Evolutionary conservation across 1,284 basidiomycete species (phyloP).

Genomic region (Thecaphora frezii): DNA sequence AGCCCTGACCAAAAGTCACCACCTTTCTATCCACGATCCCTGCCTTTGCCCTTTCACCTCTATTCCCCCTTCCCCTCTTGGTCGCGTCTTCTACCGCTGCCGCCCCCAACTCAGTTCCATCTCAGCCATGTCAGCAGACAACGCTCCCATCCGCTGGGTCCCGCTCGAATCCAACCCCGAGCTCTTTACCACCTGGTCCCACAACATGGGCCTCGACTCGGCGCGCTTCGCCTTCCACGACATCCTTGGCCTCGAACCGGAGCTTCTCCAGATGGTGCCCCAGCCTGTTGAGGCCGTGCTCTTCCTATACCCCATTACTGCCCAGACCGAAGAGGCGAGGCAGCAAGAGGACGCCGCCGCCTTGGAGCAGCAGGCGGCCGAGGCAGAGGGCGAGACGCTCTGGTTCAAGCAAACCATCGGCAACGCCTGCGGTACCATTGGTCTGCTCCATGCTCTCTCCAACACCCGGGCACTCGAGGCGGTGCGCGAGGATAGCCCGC

Average conservation of each 20-base stretch:
- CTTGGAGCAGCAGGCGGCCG: constrained; percentile 7
- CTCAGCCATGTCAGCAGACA: neutral
- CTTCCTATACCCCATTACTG: constrained; percentile 63
- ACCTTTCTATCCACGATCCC: too few species aligned
- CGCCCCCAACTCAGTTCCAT: too few species aligned
- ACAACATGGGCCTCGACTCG: constrained; percentile 48
- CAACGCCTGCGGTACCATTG: constrained; percentile 59
- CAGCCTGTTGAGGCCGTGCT: constrained; percentile 63
- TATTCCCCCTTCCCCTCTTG: too few species aligned
- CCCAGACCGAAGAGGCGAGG: constrained; percentile 32
- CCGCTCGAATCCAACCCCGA: constrained; percentile 59
- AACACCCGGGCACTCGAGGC: constrained; percentile 44
- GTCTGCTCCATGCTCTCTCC: constrained; percentile 54
- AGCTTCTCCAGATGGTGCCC: constrained; percentile 62
- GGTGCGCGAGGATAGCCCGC: constrained; percentile 32
- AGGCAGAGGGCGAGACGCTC: constrained; percentile 20
- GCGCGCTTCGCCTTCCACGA: constrained; percentile 62
- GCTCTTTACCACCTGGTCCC: constrained; percentile 52
- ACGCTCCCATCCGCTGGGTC: constrained; percentile 39
- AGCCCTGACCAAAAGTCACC: too few species aligned
- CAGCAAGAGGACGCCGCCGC: constrained; percentile 23
- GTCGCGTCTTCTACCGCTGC: too few species aligned
- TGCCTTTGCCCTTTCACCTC: too few species aligned
- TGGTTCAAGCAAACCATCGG: constrained; percentile 59
- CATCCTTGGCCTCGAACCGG: constrained; percentile 63